Evolutionary conservation across 768 basidiomycete genomes (phyloP).

Genomic region (Leucocoprinus birnbaumii): DNA sequence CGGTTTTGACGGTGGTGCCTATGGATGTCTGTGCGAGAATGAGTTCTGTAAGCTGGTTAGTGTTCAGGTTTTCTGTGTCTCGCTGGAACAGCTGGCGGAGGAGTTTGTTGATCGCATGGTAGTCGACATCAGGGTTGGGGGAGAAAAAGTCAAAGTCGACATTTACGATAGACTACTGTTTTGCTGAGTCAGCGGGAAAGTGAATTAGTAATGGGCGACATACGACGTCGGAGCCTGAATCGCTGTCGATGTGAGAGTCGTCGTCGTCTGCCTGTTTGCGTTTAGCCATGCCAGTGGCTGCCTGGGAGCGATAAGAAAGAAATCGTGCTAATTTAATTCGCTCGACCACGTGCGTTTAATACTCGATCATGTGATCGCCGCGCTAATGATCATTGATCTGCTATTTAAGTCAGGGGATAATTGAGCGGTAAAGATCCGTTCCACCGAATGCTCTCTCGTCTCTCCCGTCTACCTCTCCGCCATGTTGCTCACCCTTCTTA

Average conservation of each 20-base stretch:
- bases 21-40: conserved; percentile 71
- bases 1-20: conserved; percentile 91
- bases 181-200: conserved; percentile 32
- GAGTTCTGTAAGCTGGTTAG: conserved; percentile 76
- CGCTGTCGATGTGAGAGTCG: conserved; percentile 33
- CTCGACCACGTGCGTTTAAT: neutral
- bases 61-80: conserved; percentile 71
- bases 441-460: conserved; percentile 12
- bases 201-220: conserved; percentile 6
- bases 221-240: conserved; percentile 35
- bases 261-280: conserved; percentile 45
- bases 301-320: conserved; percentile 2
- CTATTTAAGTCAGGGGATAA: neutral
- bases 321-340: neutral
- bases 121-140: conserved; percentile 78
- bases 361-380: conserved; percentile 4
- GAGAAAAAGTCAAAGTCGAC: conserved; percentile 96
- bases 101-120: conserved; percentile 79
- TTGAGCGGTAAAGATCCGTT: conserved; percentile 7
- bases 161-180: conserved; percentile 55
- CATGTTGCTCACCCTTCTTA: neutral
- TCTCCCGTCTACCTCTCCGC: conserved; percentile 4
- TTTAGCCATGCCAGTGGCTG: too few relatives aligned
- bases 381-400: neutral
- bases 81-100: conserved; percentile 64